Evolutionary conservation across 495 filamentous ascomycete species (phyloP).

Genomic region (Penicillium cataractarum): DNA sequence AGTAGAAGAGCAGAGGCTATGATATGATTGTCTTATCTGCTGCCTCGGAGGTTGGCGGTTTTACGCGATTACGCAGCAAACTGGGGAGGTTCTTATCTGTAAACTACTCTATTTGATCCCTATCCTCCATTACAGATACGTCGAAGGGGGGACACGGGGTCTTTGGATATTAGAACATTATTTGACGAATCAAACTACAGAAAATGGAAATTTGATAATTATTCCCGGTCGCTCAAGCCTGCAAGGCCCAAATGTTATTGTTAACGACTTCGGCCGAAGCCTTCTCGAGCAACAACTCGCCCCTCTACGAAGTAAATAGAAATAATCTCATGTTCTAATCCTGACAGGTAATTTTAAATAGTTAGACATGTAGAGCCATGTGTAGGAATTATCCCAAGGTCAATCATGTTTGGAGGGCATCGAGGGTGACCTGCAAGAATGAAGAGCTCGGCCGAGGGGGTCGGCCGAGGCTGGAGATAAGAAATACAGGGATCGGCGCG

Average conservation of each 20-base stretch:
- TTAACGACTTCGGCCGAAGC: neutral
- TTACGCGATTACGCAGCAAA: conserved; percentile 13
- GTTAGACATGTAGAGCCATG: neutral
- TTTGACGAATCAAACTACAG: neutral
- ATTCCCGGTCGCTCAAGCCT: neutral
- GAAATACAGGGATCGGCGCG: neutral
- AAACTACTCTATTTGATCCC: neutral
- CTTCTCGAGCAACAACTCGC: neutral
- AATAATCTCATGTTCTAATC: neutral
- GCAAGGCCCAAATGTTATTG: neutral
- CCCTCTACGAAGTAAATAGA: conserved; percentile 10
- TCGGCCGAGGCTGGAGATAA: conserved; percentile 17
- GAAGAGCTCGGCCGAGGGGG: conserved; percentile 14
- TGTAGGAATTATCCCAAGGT: too few species aligned
- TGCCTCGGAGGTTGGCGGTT: neutral
- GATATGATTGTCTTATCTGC: conserved; percentile 16
- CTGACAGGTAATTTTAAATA: neutral
- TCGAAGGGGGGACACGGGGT: neutral
- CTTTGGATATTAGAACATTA: neutral
- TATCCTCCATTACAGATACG: neutral
- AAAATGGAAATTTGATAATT: neutral
- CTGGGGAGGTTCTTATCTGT: neutral
- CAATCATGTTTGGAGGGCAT: neutral
- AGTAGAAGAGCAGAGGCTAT: conserved; percentile 2
- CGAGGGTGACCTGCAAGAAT: neutral